Evolutionary conservation across 352 stramenopile genomes (phyloP).

Genomic region (Globisporangium nunn): DNA sequence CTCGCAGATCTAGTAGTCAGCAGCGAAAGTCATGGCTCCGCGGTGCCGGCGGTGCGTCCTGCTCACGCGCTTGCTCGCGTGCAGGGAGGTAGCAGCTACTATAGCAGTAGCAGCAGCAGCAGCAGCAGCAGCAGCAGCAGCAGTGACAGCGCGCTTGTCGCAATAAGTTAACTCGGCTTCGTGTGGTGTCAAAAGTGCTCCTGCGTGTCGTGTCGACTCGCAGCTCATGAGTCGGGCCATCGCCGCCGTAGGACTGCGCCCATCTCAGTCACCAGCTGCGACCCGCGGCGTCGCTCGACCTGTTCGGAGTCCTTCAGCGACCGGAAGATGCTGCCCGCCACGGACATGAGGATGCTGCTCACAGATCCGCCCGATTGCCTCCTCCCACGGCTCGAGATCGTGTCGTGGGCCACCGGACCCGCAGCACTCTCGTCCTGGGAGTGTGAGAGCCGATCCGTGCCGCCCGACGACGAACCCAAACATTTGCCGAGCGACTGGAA

Average conservation of each 20-base stretch:
- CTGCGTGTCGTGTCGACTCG: too few relatives aligned
- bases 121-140: background rate
- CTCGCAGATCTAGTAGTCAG: slow-evolving; percentile 23
- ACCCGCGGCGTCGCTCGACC: slow-evolving; percentile 30
- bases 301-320: slow-evolving; percentile 22
- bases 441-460: slow-evolving; percentile 11
- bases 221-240: background rate
- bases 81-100: background rate
- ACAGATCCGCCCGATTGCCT: slow-evolving; percentile 49
- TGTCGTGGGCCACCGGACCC: background rate
- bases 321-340: slow-evolving; percentile 43
- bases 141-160: background rate
- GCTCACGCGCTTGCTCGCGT: too few relatives aligned
- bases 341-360: slow-evolving; percentile 53
- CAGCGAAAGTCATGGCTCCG: too few relatives aligned
- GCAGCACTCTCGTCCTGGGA: slow-evolving; percentile 11
- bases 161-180: slow-evolving; percentile 12
- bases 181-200: too few relatives aligned
- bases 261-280: slow-evolving; percentile 35
- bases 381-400: slow-evolving; percentile 4
- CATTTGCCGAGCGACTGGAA: slow-evolving; percentile 30
- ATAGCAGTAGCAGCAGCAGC: background rate
- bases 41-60: background rate
- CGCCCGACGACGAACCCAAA: slow-evolving; percentile 34
- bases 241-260: slow-evolving; percentile 15